Evolutionary conservation across 2,329 filamentous ascomycete species (phyloP).

Genomic region (Gnomoniopsis smithogilvyi): DNA sequence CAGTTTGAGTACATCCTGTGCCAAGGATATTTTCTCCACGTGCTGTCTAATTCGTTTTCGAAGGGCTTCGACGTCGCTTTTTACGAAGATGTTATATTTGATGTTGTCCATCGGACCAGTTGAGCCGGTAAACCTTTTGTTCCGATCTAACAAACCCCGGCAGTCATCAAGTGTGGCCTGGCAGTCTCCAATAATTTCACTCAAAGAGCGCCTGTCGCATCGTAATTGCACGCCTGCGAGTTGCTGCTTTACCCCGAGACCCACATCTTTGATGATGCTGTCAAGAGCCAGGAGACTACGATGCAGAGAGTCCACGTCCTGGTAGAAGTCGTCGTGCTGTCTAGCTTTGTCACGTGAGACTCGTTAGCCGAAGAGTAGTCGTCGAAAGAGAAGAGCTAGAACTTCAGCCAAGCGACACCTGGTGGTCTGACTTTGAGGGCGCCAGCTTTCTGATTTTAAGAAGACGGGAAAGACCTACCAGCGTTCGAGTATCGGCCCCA

Average conservation of each 20-base stretch:
- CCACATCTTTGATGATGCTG: conserved; percentile 1
- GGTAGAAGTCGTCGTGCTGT: conserved; percentile 9
- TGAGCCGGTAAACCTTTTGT: conserved; percentile 26
- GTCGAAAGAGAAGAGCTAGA: not conserved
- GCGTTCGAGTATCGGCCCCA: not conserved
- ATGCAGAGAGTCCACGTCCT: conserved; percentile 1
- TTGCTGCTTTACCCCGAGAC: not conserved
- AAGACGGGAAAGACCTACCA: not conserved
- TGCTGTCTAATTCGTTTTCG: conserved; percentile 31
- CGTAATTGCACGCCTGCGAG: conserved; percentile 11
- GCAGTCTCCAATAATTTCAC: conserved; percentile 30
- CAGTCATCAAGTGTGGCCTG: conserved; percentile 31
- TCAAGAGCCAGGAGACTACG: not conserved
- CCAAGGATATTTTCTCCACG: conserved; percentile 30
- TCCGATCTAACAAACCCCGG: conserved; percentile 25
- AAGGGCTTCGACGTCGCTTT: conserved; percentile 30
- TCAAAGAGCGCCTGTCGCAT: conserved; percentile 20
- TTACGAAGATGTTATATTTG: conserved; percentile 34
- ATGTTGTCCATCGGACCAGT: conserved; percentile 29
- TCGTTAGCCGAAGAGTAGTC: too few species aligned
- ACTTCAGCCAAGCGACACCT: not conserved
- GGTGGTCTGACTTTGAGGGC: not conserved
- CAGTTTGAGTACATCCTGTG: conserved; percentile 35
- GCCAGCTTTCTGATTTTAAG: not conserved
- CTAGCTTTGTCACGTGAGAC: not conserved